phyloP scores from a whole-genome alignment of 2,329 filamentous ascomycete species.

The Aspergillus persii region DNA sequence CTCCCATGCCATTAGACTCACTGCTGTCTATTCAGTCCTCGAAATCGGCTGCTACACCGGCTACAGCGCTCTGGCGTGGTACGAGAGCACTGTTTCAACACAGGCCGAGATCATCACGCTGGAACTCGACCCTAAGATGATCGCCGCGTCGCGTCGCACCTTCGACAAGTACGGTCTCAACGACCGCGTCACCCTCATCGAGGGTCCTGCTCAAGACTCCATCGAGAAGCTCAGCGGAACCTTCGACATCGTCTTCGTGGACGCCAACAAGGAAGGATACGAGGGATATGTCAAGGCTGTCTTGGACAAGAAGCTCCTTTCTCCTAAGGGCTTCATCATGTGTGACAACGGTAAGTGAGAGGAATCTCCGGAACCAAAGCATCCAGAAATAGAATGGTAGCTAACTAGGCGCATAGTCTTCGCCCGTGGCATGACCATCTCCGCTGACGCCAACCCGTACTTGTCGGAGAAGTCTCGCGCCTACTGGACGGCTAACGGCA shows the following conservation, averaged over 20 bases:
- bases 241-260: background rate
- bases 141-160: slow-evolving; percentile 1
- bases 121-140: slow-evolving; percentile 3
- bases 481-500: slow-evolving; percentile 1
- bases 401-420: background rate
- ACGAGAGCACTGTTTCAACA: slow-evolving; percentile 5
- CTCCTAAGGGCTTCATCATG: background rate
- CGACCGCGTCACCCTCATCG: slow-evolving; percentile 3
- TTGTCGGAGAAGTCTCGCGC: background rate
- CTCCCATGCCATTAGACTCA: background rate
- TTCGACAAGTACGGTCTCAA: slow-evolving; percentile 5
- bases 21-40: slow-evolving; percentile 1
- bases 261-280: background rate
- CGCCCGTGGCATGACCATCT: slow-evolving; percentile 1
- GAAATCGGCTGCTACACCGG: slow-evolving; percentile 9
- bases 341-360: background rate
- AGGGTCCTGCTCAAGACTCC: slow-evolving; percentile 1
- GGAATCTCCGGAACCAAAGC: no score
- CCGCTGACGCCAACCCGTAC: background rate
- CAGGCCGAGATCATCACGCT: slow-evolving; percentile 6
- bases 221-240: background rate
- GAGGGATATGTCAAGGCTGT: background rate
- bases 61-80: slow-evolving; percentile 8
- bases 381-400: no score
- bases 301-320: background rate